Conservation (phyloP, 148 eudicot species). For the Gaultheria prostrata region DNA sequence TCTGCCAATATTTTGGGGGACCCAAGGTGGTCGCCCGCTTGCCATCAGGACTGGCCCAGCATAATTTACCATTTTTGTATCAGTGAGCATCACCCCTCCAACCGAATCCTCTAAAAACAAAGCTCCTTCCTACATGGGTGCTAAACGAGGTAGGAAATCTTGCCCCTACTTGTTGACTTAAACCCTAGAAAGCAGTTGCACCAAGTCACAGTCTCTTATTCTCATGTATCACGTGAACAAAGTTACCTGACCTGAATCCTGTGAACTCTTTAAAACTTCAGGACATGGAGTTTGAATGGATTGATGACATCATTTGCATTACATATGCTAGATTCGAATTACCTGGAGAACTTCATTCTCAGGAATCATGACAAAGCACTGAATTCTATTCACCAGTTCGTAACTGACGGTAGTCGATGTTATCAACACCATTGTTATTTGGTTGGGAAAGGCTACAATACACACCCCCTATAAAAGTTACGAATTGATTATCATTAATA, state of each 20-base stretch:
- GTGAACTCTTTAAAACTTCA: neutral
- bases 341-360: neutral
- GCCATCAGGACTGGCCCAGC: neutral
- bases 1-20: neutral
- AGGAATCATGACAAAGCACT: neutral
- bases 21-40: neutral
- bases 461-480: too few species aligned
- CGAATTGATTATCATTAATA: too few species aligned
- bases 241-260: neutral
- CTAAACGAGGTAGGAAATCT: neutral
- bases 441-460: too few species aligned
- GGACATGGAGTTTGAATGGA: neutral
- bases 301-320: neutral
- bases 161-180: neutral
- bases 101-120: neutral
- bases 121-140: neutral
- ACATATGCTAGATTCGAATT: neutral
- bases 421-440: neutral
- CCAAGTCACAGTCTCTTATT: neutral
- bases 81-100: neutral
- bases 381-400: neutral
- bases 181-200: neutral
- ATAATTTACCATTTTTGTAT: neutral
- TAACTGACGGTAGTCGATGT: neutral
- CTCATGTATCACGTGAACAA: too few species aligned